Evolutionary conservation across 768 basidiomycete genomes (phyloP), one percentile per base, ranked within the genome.

Genomic region (Hygrophorus russula): DNA sequence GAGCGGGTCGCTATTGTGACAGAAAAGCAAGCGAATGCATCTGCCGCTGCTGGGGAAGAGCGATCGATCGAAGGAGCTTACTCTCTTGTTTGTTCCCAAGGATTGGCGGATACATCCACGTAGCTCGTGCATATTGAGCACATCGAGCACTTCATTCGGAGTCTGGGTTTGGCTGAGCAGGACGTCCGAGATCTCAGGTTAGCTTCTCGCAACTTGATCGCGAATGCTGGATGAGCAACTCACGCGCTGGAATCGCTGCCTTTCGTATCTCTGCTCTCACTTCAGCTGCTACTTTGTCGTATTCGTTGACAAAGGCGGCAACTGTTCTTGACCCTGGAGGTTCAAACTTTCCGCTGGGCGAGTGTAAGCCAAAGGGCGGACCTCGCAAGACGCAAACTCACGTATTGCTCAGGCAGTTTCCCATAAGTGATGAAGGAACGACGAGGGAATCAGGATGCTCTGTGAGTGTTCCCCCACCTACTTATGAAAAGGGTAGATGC

Each of bases 371-470:
- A 15, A 13, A 19, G 15, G 1, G 44, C 32, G 36, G 49, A 29
- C 20, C 10, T 20, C 31, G 11, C 11, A 17, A 15, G 18, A 20
- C 17, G 5, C 9, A 29, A 5, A 15, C 41, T 10, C 15, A 42
- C 41, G 27, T 49, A 37, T 54, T 54, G 39, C 48, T 46, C 42
- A 54, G 44, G 28, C 53, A 54, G 39, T 54, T 54, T 15, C 53
- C 53, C 53, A 54, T 54, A 24, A 24, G 24, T 24, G 24, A 24
- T 24, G 24, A 3, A 24, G n/a, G n/a, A n/a, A n/a, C n/a, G n/a
- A n/a, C n/a, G n/a, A n/a, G 24, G 24, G 24, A 7, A 7, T 24
- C 24, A 24, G 7, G 24, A 24, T 24, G 24, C 4, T 24, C 24
- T 7, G 24, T 7, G 24, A 24, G 7, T n/a, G 24, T 24, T 7